Evolutionary conservation across 1,284 basidiomycete genomes (phyloP).

Genomic region (Moesziomyces aphidis): DNA sequence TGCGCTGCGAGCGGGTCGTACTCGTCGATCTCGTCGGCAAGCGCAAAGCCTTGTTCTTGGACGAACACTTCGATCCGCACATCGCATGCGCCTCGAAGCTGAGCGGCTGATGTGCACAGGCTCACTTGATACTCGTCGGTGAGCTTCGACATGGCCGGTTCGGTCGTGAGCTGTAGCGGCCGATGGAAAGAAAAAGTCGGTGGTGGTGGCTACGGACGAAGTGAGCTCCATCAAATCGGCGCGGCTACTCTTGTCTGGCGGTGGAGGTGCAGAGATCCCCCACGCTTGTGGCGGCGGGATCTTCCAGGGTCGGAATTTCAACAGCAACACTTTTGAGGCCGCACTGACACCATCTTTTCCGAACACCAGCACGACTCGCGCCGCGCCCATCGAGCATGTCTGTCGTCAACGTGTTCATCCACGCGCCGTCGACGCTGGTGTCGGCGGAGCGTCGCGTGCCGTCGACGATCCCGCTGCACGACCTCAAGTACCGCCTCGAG

Average conservation of each 20-base stretch:
- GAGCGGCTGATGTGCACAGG: constrained; percentile 30
- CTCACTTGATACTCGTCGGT: constrained; percentile 24
- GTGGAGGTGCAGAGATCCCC: no score
- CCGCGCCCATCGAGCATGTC: constrained; percentile 35
- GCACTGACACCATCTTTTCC: background rate
- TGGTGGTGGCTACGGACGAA: background rate
- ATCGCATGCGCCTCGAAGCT: constrained; percentile 37
- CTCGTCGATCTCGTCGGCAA: constrained; percentile 61
- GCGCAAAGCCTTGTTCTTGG: constrained; percentile 52
- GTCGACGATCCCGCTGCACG: constrained; percentile 35
- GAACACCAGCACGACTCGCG: background rate
- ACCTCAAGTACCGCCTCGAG: constrained; percentile 81
- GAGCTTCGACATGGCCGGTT: constrained; percentile 6
- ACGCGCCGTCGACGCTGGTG: constrained; percentile 53
- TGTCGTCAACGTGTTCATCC: constrained; percentile 53
- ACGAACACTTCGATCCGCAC: constrained; percentile 56
- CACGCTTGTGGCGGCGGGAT: background rate
- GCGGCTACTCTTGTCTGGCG: background rate
- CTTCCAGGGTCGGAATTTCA: background rate
- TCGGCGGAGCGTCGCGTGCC: constrained; percentile 54
- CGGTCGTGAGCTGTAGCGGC: background rate
- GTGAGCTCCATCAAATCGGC: background rate
- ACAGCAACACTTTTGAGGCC: constrained; percentile 3
- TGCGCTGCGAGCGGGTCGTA: constrained; percentile 50
- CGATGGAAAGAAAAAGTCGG: no score